These are phyloP conservation scores for Obelidium mucronatum DNA, from an alignment of 192 early-diverging fungal species.

Conservation along the genomic window DNA sequence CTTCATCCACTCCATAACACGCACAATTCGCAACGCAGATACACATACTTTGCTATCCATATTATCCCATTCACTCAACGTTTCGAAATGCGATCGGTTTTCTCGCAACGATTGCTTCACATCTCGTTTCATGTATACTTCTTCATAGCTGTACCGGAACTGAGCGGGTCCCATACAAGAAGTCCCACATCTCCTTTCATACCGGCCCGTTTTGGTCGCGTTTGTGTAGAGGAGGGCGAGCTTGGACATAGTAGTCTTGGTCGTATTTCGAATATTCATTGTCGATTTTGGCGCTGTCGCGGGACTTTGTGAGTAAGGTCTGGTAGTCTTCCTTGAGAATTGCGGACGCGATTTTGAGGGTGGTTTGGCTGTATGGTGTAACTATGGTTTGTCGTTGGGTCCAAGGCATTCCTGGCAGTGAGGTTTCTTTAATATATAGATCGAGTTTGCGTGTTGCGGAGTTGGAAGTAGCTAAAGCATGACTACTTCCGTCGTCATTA, in stretches of 20 bases:
- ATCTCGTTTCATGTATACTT: conserved; percentile 33
- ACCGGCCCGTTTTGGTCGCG: conserved; percentile 24
- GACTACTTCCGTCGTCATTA: background rate
- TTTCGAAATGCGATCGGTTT: conserved; percentile 35
- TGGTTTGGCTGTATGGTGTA: background rate
- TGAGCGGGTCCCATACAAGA: conserved; percentile 40
- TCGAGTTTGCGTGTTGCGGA: background rate
- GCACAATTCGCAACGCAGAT: conserved; percentile 19
- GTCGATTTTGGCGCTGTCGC: conserved; percentile 18
- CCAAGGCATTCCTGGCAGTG: conserved; percentile 29
- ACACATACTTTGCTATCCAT: conserved; percentile 38
- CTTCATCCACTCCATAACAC: conserved; percentile 36
- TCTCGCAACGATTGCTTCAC: conserved; percentile 32
- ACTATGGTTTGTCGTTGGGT: conserved; percentile 5
- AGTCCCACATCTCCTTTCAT: conserved; percentile 42
- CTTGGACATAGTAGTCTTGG: conserved; percentile 20
- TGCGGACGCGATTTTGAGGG: background rate
- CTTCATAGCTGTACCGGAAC: conserved; percentile 36
- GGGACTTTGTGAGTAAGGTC: conserved; percentile 7
- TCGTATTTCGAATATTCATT: conserved; percentile 31
- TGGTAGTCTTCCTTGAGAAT: conserved; percentile 21
- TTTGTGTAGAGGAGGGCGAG: conserved; percentile 41
- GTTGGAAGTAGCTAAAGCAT: background rate
- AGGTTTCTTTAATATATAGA: conserved; percentile 25
- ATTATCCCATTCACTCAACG: conserved; percentile 36